A percentile compares a stretch with the other conserved stretches of the same genome.
phyloP scores from a whole-genome alignment of 176 grass and related monocot genomes.

The Bromus sterilis region DNA sequence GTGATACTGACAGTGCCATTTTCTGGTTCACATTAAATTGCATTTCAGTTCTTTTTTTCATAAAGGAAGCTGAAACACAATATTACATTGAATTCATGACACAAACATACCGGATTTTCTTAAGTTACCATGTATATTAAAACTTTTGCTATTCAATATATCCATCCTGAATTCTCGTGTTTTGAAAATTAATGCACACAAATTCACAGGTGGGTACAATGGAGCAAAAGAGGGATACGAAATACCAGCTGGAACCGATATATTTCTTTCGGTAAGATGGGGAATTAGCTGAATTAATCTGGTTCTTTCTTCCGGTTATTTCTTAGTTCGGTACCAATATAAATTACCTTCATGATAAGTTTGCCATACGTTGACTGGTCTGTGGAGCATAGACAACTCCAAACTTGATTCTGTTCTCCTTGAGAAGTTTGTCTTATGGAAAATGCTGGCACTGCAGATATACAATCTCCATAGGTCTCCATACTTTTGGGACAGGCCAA shows the following conservation, averaged over 20 bases:
- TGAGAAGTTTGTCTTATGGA: not conserved
- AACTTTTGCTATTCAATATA: not conserved
- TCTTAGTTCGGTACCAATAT: not conserved
- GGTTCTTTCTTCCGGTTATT: not conserved
- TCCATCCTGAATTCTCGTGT: not conserved
- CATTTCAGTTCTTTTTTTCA: not conserved
- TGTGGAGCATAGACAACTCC: not conserved
- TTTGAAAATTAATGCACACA: not conserved
- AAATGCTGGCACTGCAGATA: slow-evolving; percentile 42
- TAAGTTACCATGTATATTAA: not conserved
- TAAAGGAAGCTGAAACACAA: not conserved
- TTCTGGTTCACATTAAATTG: not conserved
- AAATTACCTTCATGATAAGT: not conserved
- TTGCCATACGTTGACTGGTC: not conserved
- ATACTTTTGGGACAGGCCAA: slow-evolving; percentile 74
- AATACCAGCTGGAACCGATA: slow-evolving; percentile 80
- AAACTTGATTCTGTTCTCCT: not conserved
- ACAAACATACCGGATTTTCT: not conserved
- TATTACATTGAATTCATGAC: not conserved
- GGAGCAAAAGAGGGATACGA: slow-evolving; percentile 84
- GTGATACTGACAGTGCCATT: not conserved
- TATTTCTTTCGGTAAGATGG: slow-evolving; percentile 91
- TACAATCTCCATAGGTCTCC: slow-evolving; percentile 95
- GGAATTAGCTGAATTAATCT: not conserved
- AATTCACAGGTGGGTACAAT: slow-evolving; percentile 67